Evolutionary conservation across 2,329 filamentous ascomycete species (phyloP), one percentile per base, ranked within the genome.

Genomic region (Hypoxylon sp.): DNA sequence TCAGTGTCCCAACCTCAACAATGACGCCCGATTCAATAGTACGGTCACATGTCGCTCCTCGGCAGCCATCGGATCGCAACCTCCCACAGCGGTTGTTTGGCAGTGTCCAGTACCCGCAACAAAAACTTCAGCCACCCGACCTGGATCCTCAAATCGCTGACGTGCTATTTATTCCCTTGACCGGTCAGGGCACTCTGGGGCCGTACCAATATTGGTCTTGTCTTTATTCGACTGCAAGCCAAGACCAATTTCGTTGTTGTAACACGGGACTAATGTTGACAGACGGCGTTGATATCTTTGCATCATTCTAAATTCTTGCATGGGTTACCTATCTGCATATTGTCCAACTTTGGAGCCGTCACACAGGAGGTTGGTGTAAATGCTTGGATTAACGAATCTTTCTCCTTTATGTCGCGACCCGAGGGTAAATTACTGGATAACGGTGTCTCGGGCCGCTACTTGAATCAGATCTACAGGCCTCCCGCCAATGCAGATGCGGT

Each of bases 1-100:
- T 58, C 27, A 61, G 60, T 59, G 32, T 70, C 30, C 48, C 51
- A 61, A 59, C 50, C 52, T 60, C 51, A 41, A 68, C 21, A 46
- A 54, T 52, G 52, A 57, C 39, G 54, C 55, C 47, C 50, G 34
- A 37, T 43, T 48, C 37, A 34, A 54, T 54, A 50, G 50, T 52
- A 52, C 58, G 54, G 60, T 63, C 65, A 57, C 68, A 69, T 67
- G 65, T 51, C 45, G 50, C 45, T 60, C 57, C 56, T 56, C 23
- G 46, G 59, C 60, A 63, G 50, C 16, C 46, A 63, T 69, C 65
- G 65, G 65, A 70, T 67, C 68, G 61, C 58, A 57, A 62, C 65
- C 63, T 64, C 43, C 46, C 62, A 59, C 63, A 57, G 39, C 54
- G 32, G 54, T 51, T 54, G 60, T 41, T 41, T 65, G 25, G 30